These are phyloP conservation scores for Pichia sp. DNA, from an alignment of 1,139 yeast genomes.

Conservation along the genomic window DNA sequence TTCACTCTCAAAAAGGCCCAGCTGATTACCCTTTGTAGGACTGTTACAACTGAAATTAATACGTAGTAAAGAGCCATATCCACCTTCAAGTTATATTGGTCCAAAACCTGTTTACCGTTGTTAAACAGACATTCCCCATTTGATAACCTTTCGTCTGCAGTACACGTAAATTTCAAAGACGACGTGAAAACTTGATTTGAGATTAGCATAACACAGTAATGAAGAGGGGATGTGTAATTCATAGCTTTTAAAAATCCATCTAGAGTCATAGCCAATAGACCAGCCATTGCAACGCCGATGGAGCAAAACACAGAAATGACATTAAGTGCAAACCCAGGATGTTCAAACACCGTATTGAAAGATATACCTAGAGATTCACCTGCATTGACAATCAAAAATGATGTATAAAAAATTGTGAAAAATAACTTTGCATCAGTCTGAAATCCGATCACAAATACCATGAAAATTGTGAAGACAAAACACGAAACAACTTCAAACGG, in stretches of 20 bases:
- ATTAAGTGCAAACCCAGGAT: slow-evolving; percentile 77
- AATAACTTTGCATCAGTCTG: slow-evolving; percentile 67
- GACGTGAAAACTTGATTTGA: slow-evolving; percentile 45
- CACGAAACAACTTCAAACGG: slow-evolving; percentile 67
- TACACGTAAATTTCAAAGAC: slow-evolving; percentile 39
- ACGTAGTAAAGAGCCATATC: slow-evolving; percentile 33
- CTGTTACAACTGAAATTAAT: slow-evolving; percentile 34
- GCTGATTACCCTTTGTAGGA: slow-evolving; percentile 38
- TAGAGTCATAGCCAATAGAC: slow-evolving; percentile 76
- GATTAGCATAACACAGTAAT: slow-evolving; percentile 58
- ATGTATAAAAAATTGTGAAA: slow-evolving; percentile 56
- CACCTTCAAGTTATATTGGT: slow-evolving; percentile 39
- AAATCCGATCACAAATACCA: slow-evolving; percentile 67
- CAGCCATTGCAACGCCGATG: slow-evolving; percentile 78
- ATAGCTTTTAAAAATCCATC: slow-evolving; percentile 62
- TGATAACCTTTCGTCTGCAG: slow-evolving; percentile 26
- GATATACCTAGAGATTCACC: slow-evolving; percentile 83
- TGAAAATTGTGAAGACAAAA: slow-evolving; percentile 53
- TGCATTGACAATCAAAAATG: slow-evolving; percentile 56
- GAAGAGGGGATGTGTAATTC: slow-evolving; percentile 70
- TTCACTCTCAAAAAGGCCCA: slow-evolving; percentile 33
- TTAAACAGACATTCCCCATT: slow-evolving; percentile 38
- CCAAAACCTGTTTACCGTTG: slow-evolving; percentile 48
- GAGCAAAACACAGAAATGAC: slow-evolving; percentile 59
- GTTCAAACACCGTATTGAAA: slow-evolving; percentile 67